A percentile compares a stretch with the other conserved stretches of the same genome.
These are phyloP conservation scores for Aechmea fasciata DNA, from an alignment of 176 grass and related monocot species.

Conservation along the genomic window DNA sequence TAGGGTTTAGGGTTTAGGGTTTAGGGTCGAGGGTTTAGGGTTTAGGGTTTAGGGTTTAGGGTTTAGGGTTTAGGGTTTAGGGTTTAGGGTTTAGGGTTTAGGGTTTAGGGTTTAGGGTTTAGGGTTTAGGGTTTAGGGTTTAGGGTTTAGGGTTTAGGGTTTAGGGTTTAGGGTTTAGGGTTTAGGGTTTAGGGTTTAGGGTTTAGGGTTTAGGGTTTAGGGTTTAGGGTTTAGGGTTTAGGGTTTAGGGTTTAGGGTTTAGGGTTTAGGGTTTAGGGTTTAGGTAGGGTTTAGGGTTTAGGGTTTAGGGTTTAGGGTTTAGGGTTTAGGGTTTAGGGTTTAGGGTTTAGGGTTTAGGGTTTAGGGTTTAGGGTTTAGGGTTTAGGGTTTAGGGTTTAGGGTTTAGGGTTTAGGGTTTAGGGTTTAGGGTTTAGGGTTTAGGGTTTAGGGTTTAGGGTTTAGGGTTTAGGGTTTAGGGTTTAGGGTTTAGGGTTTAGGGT, in stretches of 20 bases:
- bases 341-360: constrained; percentile 7
- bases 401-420: constrained; percentile 15
- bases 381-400: too few species aligned
- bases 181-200: constrained; percentile 3
- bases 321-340: constrained; percentile 15
- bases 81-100: constrained; percentile 4
- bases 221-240: constrained; percentile 1
- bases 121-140: constrained; percentile 2
- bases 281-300: not conserved
- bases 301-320: constrained; percentile 15
- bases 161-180: constrained; percentile 1
- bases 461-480: too few species aligned
- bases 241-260: constrained; percentile 3
- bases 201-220: not conserved
- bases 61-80: constrained; percentile 13
- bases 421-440: constrained; percentile 15
- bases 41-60: constrained; percentile 9
- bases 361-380: constrained; percentile 4
- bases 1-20: constrained; percentile 15
- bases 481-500: too few species aligned
- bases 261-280: constrained; percentile 4
- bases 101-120: constrained; percentile 15
- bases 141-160: constrained; percentile 6
- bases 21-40: constrained; percentile 14
- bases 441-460: too few species aligned